Conservation (phyloP, 805 yeast species). For the Priceomyces melissophilus region DNA sequence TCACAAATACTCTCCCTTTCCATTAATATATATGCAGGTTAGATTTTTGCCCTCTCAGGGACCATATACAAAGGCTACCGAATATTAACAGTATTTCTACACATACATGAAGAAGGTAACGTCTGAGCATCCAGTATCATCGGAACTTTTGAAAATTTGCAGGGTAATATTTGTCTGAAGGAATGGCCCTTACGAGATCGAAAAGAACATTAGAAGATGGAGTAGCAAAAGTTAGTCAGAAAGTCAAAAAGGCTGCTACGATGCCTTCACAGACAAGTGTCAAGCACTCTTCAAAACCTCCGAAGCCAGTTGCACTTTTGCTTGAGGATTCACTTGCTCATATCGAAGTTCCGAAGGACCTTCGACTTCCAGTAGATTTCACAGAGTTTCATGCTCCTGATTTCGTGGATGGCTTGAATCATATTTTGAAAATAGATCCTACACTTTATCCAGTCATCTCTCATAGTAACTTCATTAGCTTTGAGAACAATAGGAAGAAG, state of each 20-base stretch:
- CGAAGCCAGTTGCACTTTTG: conserved; percentile 1
- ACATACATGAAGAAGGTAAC: too few relatives aligned
- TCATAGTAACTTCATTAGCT: conserved; percentile 21
- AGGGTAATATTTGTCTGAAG: too few relatives aligned
- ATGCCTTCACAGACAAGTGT: not conserved
- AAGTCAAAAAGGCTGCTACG: not conserved
- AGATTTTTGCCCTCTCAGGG: too few relatives aligned
- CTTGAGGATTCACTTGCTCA: conserved; percentile 16
- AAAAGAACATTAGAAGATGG: not conserved
- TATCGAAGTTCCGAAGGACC: conserved; percentile 11
- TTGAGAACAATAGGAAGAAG: conserved; percentile 6
- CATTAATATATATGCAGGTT: too few relatives aligned
- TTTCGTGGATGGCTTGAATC: conserved; percentile 30
- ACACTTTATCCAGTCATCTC: conserved; percentile 32
- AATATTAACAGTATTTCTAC: too few relatives aligned
- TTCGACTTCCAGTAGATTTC: conserved; percentile 25
- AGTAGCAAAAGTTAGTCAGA: not conserved
- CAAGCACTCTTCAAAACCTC: conserved; percentile 1
- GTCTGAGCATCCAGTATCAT: too few relatives aligned
- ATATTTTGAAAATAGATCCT: conserved; percentile 29
- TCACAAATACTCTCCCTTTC: too few relatives aligned
- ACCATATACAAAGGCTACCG: too few relatives aligned
- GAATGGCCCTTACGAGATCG: conserved; percentile 7
- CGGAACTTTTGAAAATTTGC: too few relatives aligned
- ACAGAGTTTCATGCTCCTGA: conserved; percentile 28